These are phyloP conservation scores for Hortiboletus campestris DNA, from an alignment of 768 basidiomycete genomes.

Conservation along the genomic window DNA sequence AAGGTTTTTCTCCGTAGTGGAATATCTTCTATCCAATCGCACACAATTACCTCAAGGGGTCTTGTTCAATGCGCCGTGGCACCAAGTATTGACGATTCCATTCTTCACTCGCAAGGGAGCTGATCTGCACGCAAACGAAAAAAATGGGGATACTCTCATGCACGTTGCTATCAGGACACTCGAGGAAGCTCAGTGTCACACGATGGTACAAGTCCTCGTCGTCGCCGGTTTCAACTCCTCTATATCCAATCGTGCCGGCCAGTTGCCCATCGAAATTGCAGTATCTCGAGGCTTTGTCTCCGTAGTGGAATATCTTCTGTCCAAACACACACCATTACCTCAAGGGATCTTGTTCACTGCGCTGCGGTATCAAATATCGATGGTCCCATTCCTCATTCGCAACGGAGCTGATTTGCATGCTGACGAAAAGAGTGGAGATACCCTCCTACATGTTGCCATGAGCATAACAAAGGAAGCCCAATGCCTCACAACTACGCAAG, in stretches of 20 bases:
- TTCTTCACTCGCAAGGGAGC: neutral
- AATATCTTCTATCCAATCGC: neutral
- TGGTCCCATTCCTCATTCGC: neutral
- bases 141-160: neutral
- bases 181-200: neutral
- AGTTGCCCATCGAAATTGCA: neutral
- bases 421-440: neutral
- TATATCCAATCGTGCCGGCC: neutral
- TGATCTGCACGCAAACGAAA: neutral
- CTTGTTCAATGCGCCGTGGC: neutral
- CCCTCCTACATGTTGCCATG: neutral
- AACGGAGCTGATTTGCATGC: neutral
- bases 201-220: neutral
- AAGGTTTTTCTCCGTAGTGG: neutral
- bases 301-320: neutral
- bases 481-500: neutral
- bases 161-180: neutral
- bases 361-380: neutral
- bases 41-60: neutral
- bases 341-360: neutral
- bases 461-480: neutral
- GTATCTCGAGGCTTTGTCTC: neutral
- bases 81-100: neutral
- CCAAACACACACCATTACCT: neutral
- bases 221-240: neutral